Evolutionary conservation across 208 protist species (phyloP).

Genomic region (Trichomonas gallinae): DNA sequence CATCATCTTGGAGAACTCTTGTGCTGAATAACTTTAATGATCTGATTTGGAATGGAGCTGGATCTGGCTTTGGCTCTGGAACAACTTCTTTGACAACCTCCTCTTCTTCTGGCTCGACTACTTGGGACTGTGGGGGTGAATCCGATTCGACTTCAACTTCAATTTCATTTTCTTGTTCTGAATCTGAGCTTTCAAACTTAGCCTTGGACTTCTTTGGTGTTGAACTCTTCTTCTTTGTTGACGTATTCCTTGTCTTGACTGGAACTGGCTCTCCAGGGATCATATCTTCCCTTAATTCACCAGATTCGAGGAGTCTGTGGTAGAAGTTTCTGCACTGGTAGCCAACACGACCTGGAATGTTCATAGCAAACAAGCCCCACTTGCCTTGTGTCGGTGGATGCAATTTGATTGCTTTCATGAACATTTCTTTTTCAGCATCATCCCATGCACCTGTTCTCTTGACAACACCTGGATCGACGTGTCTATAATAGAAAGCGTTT

Average conservation of each 20-base stretch:
- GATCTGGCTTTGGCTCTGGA: background rate
- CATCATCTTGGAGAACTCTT: background rate
- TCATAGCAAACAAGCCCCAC: conserved; percentile 51
- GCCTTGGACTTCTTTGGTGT: background rate
- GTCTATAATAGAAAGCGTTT: background rate
- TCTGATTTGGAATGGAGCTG: background rate
- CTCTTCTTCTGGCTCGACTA: background rate
- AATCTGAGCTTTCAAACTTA: background rate
- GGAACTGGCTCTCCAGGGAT: background rate
- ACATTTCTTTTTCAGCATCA: background rate
- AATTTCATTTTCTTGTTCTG: background rate
- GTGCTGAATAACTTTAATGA: background rate
- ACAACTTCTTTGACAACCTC: background rate
- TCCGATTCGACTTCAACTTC: background rate
- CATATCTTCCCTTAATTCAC: background rate
- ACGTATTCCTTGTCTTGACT: background rate
- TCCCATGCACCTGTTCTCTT: background rate
- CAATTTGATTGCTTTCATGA: background rate
- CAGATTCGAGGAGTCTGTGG: background rate
- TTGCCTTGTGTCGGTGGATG: conserved; percentile 25
- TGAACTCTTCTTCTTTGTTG: background rate
- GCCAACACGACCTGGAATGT: conserved; percentile 50
- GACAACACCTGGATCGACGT: background rate
- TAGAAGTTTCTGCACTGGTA: conserved; percentile 41
- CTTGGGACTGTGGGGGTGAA: background rate